These are phyloP conservation scores for Ulota crispa DNA, from an alignment of 225 moss, liverwort and hornwort species.

Conservation along the genomic window DNA sequence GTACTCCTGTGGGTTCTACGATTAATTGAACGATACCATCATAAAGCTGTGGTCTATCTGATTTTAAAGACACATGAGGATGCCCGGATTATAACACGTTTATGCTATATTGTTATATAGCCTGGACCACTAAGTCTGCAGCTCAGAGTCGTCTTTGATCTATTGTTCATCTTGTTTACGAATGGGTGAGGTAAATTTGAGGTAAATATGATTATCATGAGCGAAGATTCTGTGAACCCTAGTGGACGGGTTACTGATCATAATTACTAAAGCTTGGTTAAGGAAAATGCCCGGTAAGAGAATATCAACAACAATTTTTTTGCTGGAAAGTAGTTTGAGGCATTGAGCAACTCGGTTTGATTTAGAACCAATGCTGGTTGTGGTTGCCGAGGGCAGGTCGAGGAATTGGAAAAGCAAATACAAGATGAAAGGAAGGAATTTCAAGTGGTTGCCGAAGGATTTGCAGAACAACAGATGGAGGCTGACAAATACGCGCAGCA, in stretches of 20 bases:
- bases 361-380: neutral
- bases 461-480: constrained; percentile 48
- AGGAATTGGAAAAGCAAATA: constrained; percentile 50
- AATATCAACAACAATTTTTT: neutral
- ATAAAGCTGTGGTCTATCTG: neutral
- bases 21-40: neutral
- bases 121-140: neutral
- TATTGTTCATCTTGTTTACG: neutral
- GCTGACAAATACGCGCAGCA: constrained; percentile 43
- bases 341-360: neutral
- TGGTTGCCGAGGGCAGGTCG: constrained; percentile 36
- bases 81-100: neutral
- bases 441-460: constrained; percentile 36
- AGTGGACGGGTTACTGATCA: neutral
- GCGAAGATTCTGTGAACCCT: neutral
- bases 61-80: neutral
- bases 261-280: neutral
- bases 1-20: neutral
- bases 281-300: neutral
- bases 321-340: neutral
- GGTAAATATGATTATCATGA: neutral
- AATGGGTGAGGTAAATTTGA: neutral
- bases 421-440: constrained; percentile 48
- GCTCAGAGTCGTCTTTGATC: neutral
- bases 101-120: neutral